phyloP scores from a whole-genome alignment of 805 yeast species.

The Ogataea polymorpha region DNA sequence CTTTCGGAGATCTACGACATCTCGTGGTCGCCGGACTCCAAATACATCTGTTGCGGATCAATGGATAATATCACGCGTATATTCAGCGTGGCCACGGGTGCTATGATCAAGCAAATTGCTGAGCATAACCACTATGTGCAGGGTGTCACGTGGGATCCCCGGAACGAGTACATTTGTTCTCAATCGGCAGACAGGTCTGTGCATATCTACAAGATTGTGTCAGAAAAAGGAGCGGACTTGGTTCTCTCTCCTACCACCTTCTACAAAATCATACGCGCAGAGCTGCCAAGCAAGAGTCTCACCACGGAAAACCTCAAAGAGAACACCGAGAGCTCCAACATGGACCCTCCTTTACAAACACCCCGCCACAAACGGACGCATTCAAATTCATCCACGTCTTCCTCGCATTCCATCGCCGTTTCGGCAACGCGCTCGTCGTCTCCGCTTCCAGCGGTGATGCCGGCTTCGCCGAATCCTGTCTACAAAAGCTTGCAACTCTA shows the following conservation, averaged over 20 bases:
- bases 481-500: slow-evolving; percentile 50
- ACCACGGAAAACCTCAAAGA: slow-evolving; percentile 25
- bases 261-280: slow-evolving; percentile 54
- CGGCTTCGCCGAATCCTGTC: slow-evolving; percentile 28
- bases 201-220: slow-evolving; percentile 55
- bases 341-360: slow-evolving; percentile 33
- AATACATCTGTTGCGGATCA: slow-evolving; percentile 77
- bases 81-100: slow-evolving; percentile 56
- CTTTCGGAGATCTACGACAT: slow-evolving; percentile 84
- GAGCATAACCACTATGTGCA: slow-evolving; percentile 90
- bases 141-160: slow-evolving; percentile 96
- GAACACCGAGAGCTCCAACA: slow-evolving; percentile 14
- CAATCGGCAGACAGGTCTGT: slow-evolving; percentile 89
- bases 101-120: slow-evolving; percentile 53
- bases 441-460: slow-evolving; percentile 46
- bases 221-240: slow-evolving; percentile 27
- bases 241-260: slow-evolving; percentile 39
- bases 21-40: slow-evolving; percentile 87
- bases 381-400: slow-evolving; percentile 39
- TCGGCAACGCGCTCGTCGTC: slow-evolving; percentile 26
- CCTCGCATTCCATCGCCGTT: slow-evolving; percentile 30
- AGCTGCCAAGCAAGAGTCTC: slow-evolving; percentile 41
- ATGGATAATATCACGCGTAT: slow-evolving; percentile 84
- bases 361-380: slow-evolving; percentile 39
- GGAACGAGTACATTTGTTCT: slow-evolving; percentile 70